These are phyloP conservation scores for Sporisorium graminicola DNA, from an alignment of 1,284 basidiomycete species.

Conservation along the genomic window DNA sequence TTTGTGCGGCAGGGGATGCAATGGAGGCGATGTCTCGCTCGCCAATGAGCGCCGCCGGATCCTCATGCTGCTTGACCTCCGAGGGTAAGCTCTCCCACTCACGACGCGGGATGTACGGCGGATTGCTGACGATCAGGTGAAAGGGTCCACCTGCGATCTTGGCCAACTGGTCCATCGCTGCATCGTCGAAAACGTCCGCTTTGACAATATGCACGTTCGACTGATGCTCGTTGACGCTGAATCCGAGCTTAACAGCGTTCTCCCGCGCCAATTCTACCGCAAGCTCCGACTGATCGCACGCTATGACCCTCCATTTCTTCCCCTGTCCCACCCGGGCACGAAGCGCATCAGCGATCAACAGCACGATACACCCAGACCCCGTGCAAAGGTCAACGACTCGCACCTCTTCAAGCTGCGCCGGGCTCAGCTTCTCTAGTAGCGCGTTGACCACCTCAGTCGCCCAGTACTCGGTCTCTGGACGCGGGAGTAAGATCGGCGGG, in stretches of 20 bases:
- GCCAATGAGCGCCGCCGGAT: conserved; percentile 41
- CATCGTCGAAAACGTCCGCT: conserved; percentile 38
- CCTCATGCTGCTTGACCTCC: conserved; percentile 39
- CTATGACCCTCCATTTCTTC: conserved; percentile 25
- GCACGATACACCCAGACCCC: conserved; percentile 36
- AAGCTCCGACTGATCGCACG: conserved; percentile 29
- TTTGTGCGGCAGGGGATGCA: neutral
- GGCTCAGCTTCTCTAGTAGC: neutral
- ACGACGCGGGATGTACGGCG: conserved; percentile 41
- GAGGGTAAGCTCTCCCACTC: conserved; percentile 24
- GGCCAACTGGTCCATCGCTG: conserved; percentile 18
- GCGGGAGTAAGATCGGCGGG: conserved; percentile 28
- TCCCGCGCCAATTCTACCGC: conserved; percentile 36
- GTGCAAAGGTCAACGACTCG: conserved; percentile 41
- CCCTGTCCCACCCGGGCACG: conserved; percentile 4
- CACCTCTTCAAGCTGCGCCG: neutral
- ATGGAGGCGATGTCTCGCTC: conserved; percentile 13
- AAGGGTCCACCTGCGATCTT: conserved; percentile 25
- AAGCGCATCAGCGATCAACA: conserved; percentile 36
- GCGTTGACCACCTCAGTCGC: conserved; percentile 14
- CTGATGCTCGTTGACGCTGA: neutral
- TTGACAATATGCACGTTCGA: conserved; percentile 19
- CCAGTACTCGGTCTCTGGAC: conserved; percentile 49
- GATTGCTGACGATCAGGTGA: conserved; percentile 39
- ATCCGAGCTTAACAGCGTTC: conserved; percentile 32